Conservation (phyloP, 495 filamentous ascomycete genomes). For the Hypomontagnella submonticulosa region DNA sequence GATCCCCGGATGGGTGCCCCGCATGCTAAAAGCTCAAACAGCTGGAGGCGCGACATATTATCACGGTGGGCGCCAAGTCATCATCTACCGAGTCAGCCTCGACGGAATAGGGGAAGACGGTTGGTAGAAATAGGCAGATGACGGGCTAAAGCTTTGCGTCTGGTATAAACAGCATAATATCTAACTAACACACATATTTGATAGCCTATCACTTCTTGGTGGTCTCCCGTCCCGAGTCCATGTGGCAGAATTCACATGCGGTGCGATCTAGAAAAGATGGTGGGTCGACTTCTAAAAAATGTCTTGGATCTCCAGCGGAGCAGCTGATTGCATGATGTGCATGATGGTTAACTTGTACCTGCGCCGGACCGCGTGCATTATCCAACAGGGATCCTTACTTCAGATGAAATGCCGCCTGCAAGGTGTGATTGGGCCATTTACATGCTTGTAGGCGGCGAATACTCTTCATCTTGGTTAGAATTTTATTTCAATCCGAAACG, state of each 20-base stretch:
- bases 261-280: constrained; percentile 36
- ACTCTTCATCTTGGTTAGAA: constrained; percentile 23
- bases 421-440: constrained; percentile 31
- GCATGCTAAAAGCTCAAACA: constrained; percentile 30
- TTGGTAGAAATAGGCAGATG: constrained; percentile 40
- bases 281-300: constrained; percentile 32
- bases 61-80: constrained; percentile 19
- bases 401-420: constrained; percentile 18
- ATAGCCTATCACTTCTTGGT: constrained; percentile 4
- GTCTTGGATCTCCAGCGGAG: constrained; percentile 30
- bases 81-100: constrained; percentile 19
- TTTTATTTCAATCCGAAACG: constrained; percentile 34
- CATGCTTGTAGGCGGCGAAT: constrained; percentile 17
- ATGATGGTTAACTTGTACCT: constrained; percentile 36
- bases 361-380: constrained; percentile 41
- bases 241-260: constrained; percentile 44
- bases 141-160: constrained; percentile 13
- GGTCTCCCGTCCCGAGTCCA: constrained; percentile 20
- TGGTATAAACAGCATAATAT: constrained; percentile 28
- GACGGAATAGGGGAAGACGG: constrained; percentile 8
- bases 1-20: constrained; percentile 43
- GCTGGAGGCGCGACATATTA: constrained; percentile 20
- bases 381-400: constrained; percentile 30
- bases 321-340: constrained; percentile 41
- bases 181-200: constrained; percentile 14